Percentiles rank a stretch among this genome's conserved stretches.
These are phyloP conservation scores for Physaria fendleri DNA, from an alignment of 345 rosid genomes.

Conservation along the genomic window DNA sequence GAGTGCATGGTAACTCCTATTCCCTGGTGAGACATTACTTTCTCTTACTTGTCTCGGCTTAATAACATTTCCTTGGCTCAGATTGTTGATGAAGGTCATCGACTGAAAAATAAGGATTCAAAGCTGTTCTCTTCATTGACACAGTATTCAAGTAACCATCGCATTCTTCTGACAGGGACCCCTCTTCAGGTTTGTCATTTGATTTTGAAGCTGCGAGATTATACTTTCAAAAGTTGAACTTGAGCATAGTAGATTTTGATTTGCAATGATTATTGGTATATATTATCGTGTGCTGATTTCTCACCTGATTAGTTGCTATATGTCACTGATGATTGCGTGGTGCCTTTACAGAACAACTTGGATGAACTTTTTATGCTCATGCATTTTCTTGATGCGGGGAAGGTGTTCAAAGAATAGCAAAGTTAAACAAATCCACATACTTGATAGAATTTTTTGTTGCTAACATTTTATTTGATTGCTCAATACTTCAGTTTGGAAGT, in stretches of 20 bases:
- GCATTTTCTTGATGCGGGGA: constrained; percentile 96
- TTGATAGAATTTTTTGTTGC: constrained; percentile 10
- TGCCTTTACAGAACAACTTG: constrained; percentile 71
- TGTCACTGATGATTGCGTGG: constrained; percentile 15
- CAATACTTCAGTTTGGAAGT: constrained; percentile 59
- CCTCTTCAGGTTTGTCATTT: constrained; percentile 82
- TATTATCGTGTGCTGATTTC: not conserved
- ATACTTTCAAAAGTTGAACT: not conserved
- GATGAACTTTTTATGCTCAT: constrained; percentile 94
- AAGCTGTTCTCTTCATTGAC: constrained; percentile 68
- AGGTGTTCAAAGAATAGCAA: constrained; percentile 36
- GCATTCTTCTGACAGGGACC: constrained; percentile 84
- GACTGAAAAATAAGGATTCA: constrained; percentile 84
- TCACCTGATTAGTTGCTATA: not conserved
- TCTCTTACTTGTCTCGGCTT: too few species aligned
- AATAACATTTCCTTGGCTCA: constrained; percentile 32
- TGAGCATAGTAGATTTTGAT: not conserved
- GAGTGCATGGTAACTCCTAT: constrained; percentile 65
- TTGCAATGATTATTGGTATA: not conserved
- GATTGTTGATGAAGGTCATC: constrained; percentile 98
- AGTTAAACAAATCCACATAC: constrained; percentile 10
- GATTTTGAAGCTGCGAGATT: not conserved
- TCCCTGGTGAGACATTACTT: too few species aligned
- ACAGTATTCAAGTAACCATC: constrained; percentile 66
- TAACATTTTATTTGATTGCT: constrained; percentile 12